Evolutionary conservation across 192 early-diverging fungal genomes (phyloP), one percentile per base, ranked within the genome.

Genomic region (Backusella parvicylindrica): DNA sequence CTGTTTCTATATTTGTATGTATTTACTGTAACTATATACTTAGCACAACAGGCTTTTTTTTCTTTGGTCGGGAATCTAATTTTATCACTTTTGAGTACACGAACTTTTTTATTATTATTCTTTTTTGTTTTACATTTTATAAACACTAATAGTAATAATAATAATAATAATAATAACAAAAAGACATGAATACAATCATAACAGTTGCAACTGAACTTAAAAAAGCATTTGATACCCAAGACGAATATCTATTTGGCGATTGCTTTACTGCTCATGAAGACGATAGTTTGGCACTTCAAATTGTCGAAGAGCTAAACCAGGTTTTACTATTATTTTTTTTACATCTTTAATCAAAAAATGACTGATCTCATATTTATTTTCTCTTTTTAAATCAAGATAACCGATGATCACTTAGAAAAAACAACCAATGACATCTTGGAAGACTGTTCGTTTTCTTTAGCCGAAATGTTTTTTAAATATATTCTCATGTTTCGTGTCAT

Each of bases 221-320:
- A 60, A 31, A n/a, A 3, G 70, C 72, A 16, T 65, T 28, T 40
- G 35, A 43, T 13, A 56, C 64, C 13, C 70, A 78, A 26, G 63
- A 73, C 26, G 66, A 40, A 36, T 15, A 12, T 3, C 3, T 33
- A 0, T 71, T 78, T 31, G 15, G 6, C 5, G 60, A 78, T 2
- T 23, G 60, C 0, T 68, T 78, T 2, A 47, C 64, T 5, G 37
- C 68, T 3, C 30, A 68, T 53, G 71, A 50, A 28, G 15, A 37
- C 13, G 65, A 71, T 6, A 53, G 38, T 2, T 21, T 40, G 15
- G 72, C 70, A 3, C 26, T 63, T 6, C 41, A 68, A 32, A 68
- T 79, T 53, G 68, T 30, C 3, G 7, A 74, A 26, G 73, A 75
- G 50, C 32, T 74, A 15, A 47, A 32, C 11, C 43, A 75, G 35